These are phyloP conservation scores for Salix viminalis DNA, from an alignment of 345 rosid genomes.

Conservation along the genomic window DNA sequence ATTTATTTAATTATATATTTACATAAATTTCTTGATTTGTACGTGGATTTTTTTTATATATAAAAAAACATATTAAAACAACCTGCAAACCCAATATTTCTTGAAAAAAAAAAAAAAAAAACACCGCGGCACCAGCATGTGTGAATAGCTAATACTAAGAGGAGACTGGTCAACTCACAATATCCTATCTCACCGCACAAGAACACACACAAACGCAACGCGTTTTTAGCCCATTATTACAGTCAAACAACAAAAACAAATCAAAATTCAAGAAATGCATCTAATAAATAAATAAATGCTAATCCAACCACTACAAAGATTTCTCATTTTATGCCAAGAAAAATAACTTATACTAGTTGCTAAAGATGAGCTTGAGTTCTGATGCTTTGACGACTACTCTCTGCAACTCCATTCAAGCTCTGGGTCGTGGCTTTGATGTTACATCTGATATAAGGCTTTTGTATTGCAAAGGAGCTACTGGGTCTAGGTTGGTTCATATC, in stretches of 20 bases:
- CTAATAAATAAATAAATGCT: background rate
- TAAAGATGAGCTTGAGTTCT: conserved; percentile 23
- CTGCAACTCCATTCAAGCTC: conserved; percentile 78
- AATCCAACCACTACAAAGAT: background rate
- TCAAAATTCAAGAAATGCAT: background rate
- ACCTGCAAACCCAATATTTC: too few species aligned
- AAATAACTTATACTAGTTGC: conserved; percentile 11
- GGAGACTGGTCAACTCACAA: conserved; percentile 54
- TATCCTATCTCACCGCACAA: conserved; percentile 13
- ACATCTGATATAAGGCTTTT: conserved; percentile 89
- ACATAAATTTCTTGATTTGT: too few species aligned
- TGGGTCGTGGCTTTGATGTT: conserved; percentile 68
- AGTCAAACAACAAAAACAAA: conserved; percentile 30
- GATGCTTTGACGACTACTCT: conserved; percentile 75
- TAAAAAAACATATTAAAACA: too few species aligned
- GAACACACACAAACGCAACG: conserved; percentile 28
- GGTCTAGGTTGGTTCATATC: conserved; percentile 68
- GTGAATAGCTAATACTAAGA: background rate
- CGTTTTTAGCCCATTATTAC: conserved; percentile 36
- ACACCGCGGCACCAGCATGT: too few species aligned
- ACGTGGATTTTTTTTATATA: too few species aligned
- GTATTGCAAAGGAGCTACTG: conserved; percentile 89
- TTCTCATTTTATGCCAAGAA: conserved; percentile 17
- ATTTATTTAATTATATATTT: too few species aligned
- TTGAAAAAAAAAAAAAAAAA: too few species aligned